Evolutionary conservation across 768 basidiomycete genomes (phyloP), one percentile per base, ranked within the genome.

Genomic region (Strobilomyces confusus): DNA sequence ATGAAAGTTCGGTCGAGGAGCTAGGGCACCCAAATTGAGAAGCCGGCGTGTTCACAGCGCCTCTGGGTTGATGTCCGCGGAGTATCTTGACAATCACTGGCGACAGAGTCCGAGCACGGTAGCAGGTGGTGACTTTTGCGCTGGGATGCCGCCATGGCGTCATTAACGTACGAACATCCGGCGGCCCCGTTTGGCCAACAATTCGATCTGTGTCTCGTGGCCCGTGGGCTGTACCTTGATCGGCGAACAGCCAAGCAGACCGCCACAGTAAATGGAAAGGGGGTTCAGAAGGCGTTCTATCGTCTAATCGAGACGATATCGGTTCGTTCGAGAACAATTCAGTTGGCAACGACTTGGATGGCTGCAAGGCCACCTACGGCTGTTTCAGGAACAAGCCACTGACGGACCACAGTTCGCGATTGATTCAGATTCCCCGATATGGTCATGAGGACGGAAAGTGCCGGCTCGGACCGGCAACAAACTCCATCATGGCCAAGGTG

Each of bases 301-400:
- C 65, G 51, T 54, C 51, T 51, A 58, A 59, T 68, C 57, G 60
- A 40, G 57, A 63, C 58, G 46, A 62, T 59, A 57, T 60, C 37
- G 40, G 47, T n/a, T 34, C 30, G 55, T 57, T 60, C 61, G 60
- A 57, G 60, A 62, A 57, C 37, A 32, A 36, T 38, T 46, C 29
- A 52, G 48, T 54, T 49, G 52, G 37, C 58, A 57, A 49, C 58
- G 48, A 41, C 34, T 54, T 54, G 37, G n/a, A 44, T 43, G 33
- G 29, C 26, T 40, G 43, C 42, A 45, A 36, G 52, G 19, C 22
- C 32, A 50, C n/a, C 25, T 51, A 57, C 60, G 65, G 68, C 46
- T 58, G 63, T 65, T 67, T 64, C 63, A 64, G 67, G 65, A 57
- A 66, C 66, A 44, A 37, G 57, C 38, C 44, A 58, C n/a, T n/a